phyloP scores from a whole-genome alignment of 208 protist genomes.

The Naegleria fowleri region DNA sequence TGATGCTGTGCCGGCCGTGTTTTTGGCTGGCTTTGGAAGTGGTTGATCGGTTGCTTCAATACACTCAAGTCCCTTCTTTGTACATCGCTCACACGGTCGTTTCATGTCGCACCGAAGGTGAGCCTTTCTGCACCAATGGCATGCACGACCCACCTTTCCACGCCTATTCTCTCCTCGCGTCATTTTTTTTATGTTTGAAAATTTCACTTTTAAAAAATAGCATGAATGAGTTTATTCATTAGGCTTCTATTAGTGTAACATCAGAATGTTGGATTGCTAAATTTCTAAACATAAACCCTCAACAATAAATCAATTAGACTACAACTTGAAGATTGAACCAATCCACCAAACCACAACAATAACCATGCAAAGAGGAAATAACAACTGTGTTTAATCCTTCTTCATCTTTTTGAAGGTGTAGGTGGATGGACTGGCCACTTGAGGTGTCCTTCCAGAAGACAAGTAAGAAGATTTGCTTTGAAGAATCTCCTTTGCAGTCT shows the following conservation, averaged over 20 bases:
- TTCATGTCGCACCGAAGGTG: background rate
- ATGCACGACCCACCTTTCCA: background rate
- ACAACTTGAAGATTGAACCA: too few relatives aligned
- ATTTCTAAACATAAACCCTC: too few relatives aligned
- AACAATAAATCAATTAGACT: too few relatives aligned
- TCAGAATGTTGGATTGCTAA: too few relatives aligned
- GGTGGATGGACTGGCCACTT: background rate
- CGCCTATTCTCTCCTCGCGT: background rate
- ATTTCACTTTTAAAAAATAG: slow-evolving; percentile 24
- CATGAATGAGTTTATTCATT: too few relatives aligned
- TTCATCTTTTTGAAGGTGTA: background rate
- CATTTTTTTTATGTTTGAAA: slow-evolving; percentile 12
- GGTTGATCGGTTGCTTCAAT: background rate
- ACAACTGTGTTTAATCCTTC: background rate
- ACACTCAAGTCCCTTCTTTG: background rate
- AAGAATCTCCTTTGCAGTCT: background rate
- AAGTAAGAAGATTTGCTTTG: too few relatives aligned
- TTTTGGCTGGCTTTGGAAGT: background rate
- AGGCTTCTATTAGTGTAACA: background rate
- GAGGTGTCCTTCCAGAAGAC: too few relatives aligned
- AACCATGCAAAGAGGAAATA: too few relatives aligned
- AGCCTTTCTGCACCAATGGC: background rate
- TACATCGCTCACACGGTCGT: background rate
- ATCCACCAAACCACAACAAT: too few relatives aligned
- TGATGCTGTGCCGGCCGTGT: background rate